Percentiles rank a stretch among this genome's conserved stretches.
Evolutionary conservation across 306 rosid species (phyloP).

Genomic region (Neltuma alba): DNA sequence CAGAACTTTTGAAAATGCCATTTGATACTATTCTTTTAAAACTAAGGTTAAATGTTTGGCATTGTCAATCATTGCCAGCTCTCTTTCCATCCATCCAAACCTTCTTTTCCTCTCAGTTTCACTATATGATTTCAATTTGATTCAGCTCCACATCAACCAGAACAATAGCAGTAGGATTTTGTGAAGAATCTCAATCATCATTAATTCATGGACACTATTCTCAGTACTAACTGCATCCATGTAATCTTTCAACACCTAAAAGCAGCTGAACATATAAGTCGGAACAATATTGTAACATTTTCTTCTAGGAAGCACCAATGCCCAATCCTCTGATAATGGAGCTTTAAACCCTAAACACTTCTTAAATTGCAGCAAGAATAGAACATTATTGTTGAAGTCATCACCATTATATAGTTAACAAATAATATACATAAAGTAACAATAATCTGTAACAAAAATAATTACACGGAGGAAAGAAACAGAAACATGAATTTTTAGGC

Average conservation of each 20-base stretch:
- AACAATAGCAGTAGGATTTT: background rate
- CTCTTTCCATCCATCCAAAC: background rate
- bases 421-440: background rate
- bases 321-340: background rate
- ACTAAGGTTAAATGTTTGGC: background rate
- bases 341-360: background rate
- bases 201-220: background rate
- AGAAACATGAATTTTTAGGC: constrained; percentile 25
- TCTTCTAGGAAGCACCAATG: background rate
- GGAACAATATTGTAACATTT: background rate
- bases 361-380: background rate
- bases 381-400: background rate
- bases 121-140: background rate
- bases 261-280: background rate
- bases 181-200: background rate
- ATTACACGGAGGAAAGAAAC: background rate
- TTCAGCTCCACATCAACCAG: background rate
- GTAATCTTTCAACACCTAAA: background rate
- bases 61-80: background rate
- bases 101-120: background rate
- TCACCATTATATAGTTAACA: background rate
- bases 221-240: background rate
- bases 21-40: background rate
- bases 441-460: background rate
- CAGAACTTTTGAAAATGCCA: background rate